A percentile compares a stretch with the other conserved stretches of the same genome.
Evolutionary conservation across 495 filamentous ascomycete genomes (phyloP).

Genomic region (Trichoderma asperelloides): DNA sequence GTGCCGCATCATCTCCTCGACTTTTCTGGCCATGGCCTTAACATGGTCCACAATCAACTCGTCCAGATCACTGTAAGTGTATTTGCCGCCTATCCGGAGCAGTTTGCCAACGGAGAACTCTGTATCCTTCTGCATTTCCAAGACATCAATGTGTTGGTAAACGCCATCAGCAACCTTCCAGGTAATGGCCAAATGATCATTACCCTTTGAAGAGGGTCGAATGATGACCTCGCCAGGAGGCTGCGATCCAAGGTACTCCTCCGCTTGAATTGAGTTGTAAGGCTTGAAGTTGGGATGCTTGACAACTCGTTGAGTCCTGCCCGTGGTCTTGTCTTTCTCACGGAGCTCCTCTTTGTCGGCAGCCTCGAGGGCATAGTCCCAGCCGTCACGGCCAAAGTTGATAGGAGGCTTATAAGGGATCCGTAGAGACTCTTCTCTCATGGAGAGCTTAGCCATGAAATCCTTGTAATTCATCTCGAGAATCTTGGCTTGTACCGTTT

Average conservation of each 20-base stretch:
- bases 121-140: constrained; percentile 92
- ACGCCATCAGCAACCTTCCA: constrained; percentile 97
- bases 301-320: constrained; percentile 84
- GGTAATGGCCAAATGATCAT: constrained; percentile 89
- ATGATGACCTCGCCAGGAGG: constrained; percentile 85
- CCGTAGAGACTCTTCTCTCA: constrained; percentile 70
- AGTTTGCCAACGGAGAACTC: constrained; percentile 84
- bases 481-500: constrained; percentile 82
- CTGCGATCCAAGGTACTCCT: constrained; percentile 83
- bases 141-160: constrained; percentile 94
- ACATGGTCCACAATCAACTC: constrained; percentile 96
- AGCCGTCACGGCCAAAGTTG: constrained; percentile 67
- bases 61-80: constrained; percentile 90
- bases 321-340: constrained; percentile 71
- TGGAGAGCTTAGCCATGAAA: constrained; percentile 70
- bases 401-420: constrained; percentile 54
- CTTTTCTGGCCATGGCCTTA: constrained; percentile 94
- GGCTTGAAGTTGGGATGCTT: constrained; percentile 92
- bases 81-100: constrained; percentile 75
- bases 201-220: constrained; percentile 84
- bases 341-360: constrained; percentile 67
- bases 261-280: constrained; percentile 87
- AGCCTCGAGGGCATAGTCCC: constrained; percentile 75
- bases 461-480: constrained; percentile 73
- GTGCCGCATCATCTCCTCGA: constrained; percentile 87